Evolutionary conservation across 192 early-diverging fungal species (phyloP), one percentile per base, ranked within the genome.

Genomic region (Linnemannia hyalina): DNA sequence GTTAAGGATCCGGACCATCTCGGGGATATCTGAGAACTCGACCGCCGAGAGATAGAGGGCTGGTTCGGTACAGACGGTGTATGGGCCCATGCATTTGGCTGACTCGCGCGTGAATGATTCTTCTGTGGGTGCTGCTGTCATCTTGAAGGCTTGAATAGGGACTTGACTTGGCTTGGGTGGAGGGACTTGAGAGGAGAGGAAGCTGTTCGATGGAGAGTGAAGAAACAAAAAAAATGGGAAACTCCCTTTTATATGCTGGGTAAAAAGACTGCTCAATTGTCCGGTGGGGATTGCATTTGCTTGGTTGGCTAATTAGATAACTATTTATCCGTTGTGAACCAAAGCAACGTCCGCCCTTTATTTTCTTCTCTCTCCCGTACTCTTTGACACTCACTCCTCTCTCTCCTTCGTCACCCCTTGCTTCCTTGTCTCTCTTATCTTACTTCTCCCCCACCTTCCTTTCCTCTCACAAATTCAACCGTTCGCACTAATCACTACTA

Each of bases 1-100:
- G 70, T 85, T 85, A 74, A 80, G 78, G 6, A 80, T 52, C 2
- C 83, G 83, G 16, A 85, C 78, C 83, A 85, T 80, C 55, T 85
- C 83, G 41, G 83, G 83, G 10, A 85, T 70, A 42, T 85, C 83
- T 0, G 78, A 71, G 42, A 76, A 73, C 42, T 80, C 77, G 69
- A 85, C 83, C 0, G 83, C 78, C 13, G 83, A 76, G 38, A 85
- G 23, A 57, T 80, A 85, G 10, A 76, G 78, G 2, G 70, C 32
- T 18, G 72, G 74, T 4, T 44, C 47, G 3, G 26, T 22, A 0
- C 74, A 76, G 22, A 85, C 68, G 11, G 41, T 60, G 52, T 85
- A 85, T 16, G 77, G 78, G 32, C 83, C 83, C 42, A 80, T 72
- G 52, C 77, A 78, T 11, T 68, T 68, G 36, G 80, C 80, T 3